Evolutionary conservation across 345 rosid genomes (phyloP).

Genomic region (Lenwebbia sp.): DNA sequence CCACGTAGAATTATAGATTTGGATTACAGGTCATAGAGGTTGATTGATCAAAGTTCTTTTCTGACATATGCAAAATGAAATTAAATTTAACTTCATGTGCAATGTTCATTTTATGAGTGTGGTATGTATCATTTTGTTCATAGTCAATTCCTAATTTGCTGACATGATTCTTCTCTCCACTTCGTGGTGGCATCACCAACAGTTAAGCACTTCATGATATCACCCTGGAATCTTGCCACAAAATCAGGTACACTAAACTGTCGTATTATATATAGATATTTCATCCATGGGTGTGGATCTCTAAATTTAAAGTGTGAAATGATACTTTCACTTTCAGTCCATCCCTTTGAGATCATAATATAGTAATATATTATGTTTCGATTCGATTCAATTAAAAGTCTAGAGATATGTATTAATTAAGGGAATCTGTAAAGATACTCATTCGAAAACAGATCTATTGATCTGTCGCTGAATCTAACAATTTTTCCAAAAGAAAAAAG

Average conservation of each 20-base stretch:
- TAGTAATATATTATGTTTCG: background rate
- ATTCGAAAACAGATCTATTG: background rate
- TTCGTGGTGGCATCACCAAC: background rate
- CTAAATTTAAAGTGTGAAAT: background rate
- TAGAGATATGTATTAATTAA: background rate
- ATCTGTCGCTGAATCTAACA: background rate
- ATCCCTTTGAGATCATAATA: background rate
- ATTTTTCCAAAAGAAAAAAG: background rate
- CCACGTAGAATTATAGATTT: background rate
- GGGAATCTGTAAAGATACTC: background rate
- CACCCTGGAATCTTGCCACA: background rate
- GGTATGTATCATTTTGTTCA: background rate
- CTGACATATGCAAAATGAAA: background rate
- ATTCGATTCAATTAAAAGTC: background rate
- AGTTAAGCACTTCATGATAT: background rate
- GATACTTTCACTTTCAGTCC: background rate
- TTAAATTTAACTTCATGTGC: background rate
- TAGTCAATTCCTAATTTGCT: background rate
- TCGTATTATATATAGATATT: background rate
- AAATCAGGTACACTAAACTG: background rate
- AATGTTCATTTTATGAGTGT: background rate
- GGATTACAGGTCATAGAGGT: background rate
- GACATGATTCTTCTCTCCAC: background rate
- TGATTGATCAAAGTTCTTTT: background rate
- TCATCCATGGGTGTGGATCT: background rate